These are phyloP conservation scores for Omphalea diandra DNA, from an alignment of 441 rosid genomes.

Conservation along the genomic window DNA sequence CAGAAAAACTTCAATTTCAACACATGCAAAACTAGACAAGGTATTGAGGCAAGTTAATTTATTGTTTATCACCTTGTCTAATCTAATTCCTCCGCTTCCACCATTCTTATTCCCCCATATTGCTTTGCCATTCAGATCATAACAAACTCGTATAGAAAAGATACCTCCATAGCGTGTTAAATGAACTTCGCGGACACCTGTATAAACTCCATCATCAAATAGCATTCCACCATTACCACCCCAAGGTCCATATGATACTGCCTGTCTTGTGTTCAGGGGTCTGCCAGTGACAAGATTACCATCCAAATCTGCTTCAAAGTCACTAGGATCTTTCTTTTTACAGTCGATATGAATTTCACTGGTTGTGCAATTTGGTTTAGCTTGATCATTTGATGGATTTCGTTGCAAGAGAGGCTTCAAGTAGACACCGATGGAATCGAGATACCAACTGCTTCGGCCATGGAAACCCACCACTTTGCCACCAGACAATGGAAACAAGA, in stretches of 20 bases:
- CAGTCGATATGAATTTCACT: too few species aligned
- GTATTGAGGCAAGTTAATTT: too few species aligned
- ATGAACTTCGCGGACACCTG: conserved; percentile 27
- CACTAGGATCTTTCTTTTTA: neutral
- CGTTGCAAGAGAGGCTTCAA: conserved; percentile 27
- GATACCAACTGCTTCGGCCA: conserved; percentile 33
- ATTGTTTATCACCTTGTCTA: conserved; percentile 22
- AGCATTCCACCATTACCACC: conserved; percentile 30
- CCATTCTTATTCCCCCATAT: conserved; percentile 29
- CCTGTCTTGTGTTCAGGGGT: conserved; percentile 4
- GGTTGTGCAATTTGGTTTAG: neutral
- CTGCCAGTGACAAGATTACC: neutral
- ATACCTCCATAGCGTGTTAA: conserved; percentile 24
- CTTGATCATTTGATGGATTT: neutral
- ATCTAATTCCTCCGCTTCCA: conserved; percentile 25
- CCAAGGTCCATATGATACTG: conserved; percentile 26
- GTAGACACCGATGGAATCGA: conserved; percentile 31
- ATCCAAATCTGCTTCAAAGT: conserved; percentile 3
- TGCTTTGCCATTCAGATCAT: conserved; percentile 28
- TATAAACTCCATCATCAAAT: conserved; percentile 28
- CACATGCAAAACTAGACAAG: too few species aligned
- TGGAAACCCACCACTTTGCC: conserved; percentile 33
- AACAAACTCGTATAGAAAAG: conserved; percentile 24
- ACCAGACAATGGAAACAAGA: conserved; percentile 25
- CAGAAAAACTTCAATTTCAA: neutral